Percentiles rank a stretch among this genome's conserved stretches.
These are phyloP conservation scores for Solanum piurae DNA, from an alignment of 257 asterid genomes.

Conservation along the genomic window DNA sequence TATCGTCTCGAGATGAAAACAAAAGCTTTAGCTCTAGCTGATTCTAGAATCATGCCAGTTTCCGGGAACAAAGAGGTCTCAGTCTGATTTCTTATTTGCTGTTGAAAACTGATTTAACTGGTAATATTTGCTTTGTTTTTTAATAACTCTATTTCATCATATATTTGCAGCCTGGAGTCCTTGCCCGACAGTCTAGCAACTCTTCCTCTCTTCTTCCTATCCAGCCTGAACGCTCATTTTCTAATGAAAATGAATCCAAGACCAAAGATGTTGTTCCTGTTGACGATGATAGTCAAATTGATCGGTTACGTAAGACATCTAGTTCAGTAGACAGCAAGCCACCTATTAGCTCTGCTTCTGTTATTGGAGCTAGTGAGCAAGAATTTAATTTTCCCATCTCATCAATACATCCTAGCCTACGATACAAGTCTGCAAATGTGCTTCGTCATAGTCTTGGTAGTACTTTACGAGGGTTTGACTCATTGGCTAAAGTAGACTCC, in stretches of 20 bases:
- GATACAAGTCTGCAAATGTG: conserved; percentile 27
- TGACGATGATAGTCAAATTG: too few species aligned
- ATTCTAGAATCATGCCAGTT: neutral
- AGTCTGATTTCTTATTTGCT: neutral
- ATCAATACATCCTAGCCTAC: conserved; percentile 9
- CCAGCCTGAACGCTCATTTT: conserved; percentile 18
- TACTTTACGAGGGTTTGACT: conserved; percentile 15
- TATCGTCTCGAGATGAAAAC: neutral
- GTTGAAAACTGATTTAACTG: neutral
- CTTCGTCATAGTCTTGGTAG: conserved; percentile 60
- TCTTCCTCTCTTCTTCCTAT: conserved; percentile 39
- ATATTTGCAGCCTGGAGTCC: conserved; percentile 33
- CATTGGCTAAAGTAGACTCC: neutral
- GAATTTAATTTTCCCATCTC: conserved; percentile 15
- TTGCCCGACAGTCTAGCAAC: conserved; percentile 22
- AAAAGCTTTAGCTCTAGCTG: neutral
- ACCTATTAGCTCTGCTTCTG: too few species aligned
- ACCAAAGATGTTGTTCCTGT: neutral
- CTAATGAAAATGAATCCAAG: conserved; percentile 14
- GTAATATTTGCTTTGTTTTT: neutral
- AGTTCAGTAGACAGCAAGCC: too few species aligned
- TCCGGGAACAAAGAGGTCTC: neutral
- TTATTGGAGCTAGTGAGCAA: neutral
- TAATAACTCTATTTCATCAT: neutral
- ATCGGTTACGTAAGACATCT: too few species aligned